phyloP scores from a whole-genome alignment of 768 basidiomycete species.

The Mrakia blollopis region DNA sequence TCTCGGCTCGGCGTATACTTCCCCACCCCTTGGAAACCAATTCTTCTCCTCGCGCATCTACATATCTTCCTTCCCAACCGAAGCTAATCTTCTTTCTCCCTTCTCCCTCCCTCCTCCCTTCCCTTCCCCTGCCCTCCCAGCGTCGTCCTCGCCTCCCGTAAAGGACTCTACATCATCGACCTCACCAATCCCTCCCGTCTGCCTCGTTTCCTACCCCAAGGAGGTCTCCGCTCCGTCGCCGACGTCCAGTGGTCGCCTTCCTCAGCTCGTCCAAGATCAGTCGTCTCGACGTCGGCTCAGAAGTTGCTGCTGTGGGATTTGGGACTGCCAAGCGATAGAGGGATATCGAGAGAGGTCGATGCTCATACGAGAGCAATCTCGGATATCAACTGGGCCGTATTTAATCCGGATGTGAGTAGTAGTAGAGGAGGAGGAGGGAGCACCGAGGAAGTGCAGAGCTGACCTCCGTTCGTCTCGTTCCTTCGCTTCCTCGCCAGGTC shows the following conservation, averaged over 20 bases:
- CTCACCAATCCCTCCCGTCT: slow-evolving; percentile 77
- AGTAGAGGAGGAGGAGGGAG: background rate
- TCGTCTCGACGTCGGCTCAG: slow-evolving; percentile 43
- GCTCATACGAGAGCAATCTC: slow-evolving; percentile 94
- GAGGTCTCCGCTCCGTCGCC: slow-evolving; percentile 87
- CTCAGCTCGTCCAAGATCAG: background rate
- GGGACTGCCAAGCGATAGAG: slow-evolving; percentile 63
- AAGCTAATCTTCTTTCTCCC: too few relatives aligned
- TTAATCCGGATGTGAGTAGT: slow-evolving; percentile 63
- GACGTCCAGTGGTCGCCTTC: slow-evolving; percentile 34
- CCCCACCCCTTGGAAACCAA: too few relatives aligned
- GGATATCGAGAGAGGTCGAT: slow-evolving; percentile 76
- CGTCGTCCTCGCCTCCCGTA: slow-evolving; percentile 47
- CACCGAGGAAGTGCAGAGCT: background rate
- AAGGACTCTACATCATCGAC: slow-evolving; percentile 93
- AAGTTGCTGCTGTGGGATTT: slow-evolving; percentile 84
- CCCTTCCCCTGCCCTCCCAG: background rate
- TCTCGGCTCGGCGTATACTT: too few relatives aligned
- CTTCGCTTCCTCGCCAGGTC: slow-evolving; percentile 8
- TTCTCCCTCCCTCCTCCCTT: background rate
- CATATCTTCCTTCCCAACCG: too few relatives aligned
- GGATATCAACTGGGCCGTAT: slow-evolving; percentile 95
- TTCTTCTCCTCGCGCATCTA: too few relatives aligned
- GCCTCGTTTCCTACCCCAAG: slow-evolving; percentile 91
- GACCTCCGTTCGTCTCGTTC: background rate